Evolutionary conservation across 2,329 filamentous ascomycete genomes (phyloP).

Genomic region (Neopestalotiopsis clavispora): DNA sequence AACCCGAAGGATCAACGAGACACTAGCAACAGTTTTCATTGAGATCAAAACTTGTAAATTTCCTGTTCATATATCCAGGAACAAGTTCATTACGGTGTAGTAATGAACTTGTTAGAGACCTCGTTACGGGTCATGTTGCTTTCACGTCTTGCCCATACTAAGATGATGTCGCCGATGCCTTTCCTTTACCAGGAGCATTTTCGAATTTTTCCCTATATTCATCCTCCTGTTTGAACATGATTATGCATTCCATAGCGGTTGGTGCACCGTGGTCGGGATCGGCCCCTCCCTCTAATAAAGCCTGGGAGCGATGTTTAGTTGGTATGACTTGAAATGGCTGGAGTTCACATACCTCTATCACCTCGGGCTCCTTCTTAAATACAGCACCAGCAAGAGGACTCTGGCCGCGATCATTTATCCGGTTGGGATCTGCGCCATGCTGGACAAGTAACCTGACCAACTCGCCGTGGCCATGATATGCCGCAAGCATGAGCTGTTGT

Average conservation of each 20-base stretch:
- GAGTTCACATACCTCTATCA: constrained; percentile 55
- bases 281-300: constrained; percentile 55
- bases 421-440: constrained; percentile 69
- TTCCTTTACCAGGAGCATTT: constrained; percentile 51
- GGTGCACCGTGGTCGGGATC: constrained; percentile 59
- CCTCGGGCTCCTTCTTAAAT: constrained; percentile 71
- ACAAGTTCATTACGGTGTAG: no score
- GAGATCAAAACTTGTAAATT: no score
- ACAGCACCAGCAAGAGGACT: constrained; percentile 73
- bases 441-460: constrained; percentile 65
- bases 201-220: constrained; percentile 56
- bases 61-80: no score
- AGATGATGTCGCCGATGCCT: constrained; percentile 29
- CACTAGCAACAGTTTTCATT: no score
- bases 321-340: constrained; percentile 9
- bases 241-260: constrained; percentile 52
- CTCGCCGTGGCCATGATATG: constrained; percentile 69
- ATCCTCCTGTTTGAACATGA: constrained; percentile 58
- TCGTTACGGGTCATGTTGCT: no score
- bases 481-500: constrained; percentile 71
- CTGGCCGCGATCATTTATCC: constrained; percentile 70
- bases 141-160: no score
- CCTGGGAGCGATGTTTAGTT: constrained; percentile 32
- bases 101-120: no score
- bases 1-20: no score